These are phyloP conservation scores for Pouteria campechiana DNA, from an alignment of 179 eudicot genomes.

Conservation along the genomic window DNA sequence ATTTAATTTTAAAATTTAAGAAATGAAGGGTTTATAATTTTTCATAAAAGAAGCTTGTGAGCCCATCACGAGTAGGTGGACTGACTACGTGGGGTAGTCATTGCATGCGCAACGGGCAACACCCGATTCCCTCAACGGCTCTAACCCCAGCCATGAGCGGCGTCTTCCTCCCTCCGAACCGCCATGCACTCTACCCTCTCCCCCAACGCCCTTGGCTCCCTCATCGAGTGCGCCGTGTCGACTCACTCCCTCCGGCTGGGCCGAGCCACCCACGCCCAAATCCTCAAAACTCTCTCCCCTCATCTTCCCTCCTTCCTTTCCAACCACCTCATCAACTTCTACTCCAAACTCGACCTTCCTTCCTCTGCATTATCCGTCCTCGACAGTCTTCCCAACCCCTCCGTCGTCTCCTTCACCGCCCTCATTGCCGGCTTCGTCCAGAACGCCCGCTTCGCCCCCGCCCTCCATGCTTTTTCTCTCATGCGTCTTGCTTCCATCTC, in stretches of 20 bases:
- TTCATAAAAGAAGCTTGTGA: too few species aligned
- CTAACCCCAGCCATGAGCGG: too few species aligned
- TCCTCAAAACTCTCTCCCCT: slow-evolving; percentile 18
- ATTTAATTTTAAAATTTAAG: too few species aligned
- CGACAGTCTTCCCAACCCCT: slow-evolving; percentile 24
- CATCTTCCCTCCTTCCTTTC: slow-evolving; percentile 23
- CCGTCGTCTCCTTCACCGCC: slow-evolving; percentile 54
- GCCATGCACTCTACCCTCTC: too few species aligned
- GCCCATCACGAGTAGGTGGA: too few species aligned
- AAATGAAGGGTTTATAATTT: too few species aligned
- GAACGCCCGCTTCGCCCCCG: slow-evolving; percentile 25
- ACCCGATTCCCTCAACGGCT: too few species aligned
- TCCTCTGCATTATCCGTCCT: slow-evolving; percentile 35
- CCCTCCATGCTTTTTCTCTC: slow-evolving; percentile 21
- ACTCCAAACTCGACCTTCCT: slow-evolving; percentile 49
- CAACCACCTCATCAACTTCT: slow-evolving; percentile 52
- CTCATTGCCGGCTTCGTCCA: slow-evolving; percentile 42
- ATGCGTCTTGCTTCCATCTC: slow-evolving; percentile 21
- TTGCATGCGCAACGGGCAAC: too few species aligned
- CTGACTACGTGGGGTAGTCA: too few species aligned
- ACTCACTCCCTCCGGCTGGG: slow-evolving; percentile 21
- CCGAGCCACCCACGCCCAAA: slow-evolving; percentile 38
- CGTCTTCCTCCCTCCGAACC: too few species aligned
- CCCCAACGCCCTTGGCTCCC: slow-evolving; percentile 15
- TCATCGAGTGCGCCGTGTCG: slow-evolving; percentile 24